Evolutionary conservation across 2,329 filamentous ascomycete genomes (phyloP), one percentile per base, ranked within the genome.

Genomic region (Leptographium wingfieldii): DNA sequence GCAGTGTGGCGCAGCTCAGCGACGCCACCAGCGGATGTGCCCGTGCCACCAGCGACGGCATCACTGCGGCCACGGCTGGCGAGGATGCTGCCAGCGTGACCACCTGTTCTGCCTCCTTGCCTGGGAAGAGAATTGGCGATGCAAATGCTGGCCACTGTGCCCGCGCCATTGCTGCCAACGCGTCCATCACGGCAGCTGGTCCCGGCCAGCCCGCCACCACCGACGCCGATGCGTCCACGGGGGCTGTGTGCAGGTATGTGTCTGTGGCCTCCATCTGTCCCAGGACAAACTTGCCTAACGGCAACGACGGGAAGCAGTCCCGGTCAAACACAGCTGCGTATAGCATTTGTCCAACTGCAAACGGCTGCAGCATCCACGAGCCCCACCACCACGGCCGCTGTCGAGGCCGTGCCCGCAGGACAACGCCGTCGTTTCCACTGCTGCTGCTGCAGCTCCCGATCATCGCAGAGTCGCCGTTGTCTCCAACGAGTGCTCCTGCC

Each of bases 11-110:
- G 73, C 94, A 99, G 52, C 90, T 92, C 25, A 96, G 82, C 31
- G 85, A 87, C 11, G 82, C 85, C 70, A 95, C 92, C 51, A 90
- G 84, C 1, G 92, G 92, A 68, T 97, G 92, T 0, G 92, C 92
- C 33, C 87, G 82, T 1, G 87, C 85, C 1, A 90, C 90, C 59
- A 97, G 83, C 0, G 91, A 88, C 0, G 91, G 88, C 0, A 86
- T 80, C 60, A 96, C 85, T 14, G 80, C 74, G 27, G 78, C 70
- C n/a, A 95, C 79, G 3, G 81, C 59, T 2, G 62, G 51, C 7
- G 63, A 56, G 0, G 59, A 31, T 0, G 90, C 92, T 57, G 88
- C 79, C 71, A 91, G 96, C 0, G 86, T 77, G 43, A 87, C 89
- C 64, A 33, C 51, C 49, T 59, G 29, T 63, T 68, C 83, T 55